These are phyloP conservation scores for Lumnitzera racemosa DNA, from an alignment of 345 rosid genomes.

Conservation along the genomic window DNA sequence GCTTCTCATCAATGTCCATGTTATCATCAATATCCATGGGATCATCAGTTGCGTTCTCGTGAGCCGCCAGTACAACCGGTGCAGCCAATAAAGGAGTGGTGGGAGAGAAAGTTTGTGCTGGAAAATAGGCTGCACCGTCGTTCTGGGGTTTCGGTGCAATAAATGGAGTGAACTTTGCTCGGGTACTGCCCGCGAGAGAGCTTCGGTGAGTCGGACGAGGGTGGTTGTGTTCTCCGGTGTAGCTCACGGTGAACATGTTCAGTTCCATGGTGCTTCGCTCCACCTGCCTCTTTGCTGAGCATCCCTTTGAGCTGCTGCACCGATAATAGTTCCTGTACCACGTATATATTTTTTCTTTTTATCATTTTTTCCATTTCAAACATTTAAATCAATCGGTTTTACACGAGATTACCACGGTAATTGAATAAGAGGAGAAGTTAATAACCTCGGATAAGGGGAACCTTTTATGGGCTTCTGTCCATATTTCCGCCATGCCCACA, in stretches of 20 bases:
- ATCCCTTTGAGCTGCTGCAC: conserved; percentile 87
- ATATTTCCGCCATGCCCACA: conserved; percentile 97
- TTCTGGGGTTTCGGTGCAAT: conserved; percentile 15
- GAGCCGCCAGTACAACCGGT: background rate
- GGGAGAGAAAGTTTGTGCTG: background rate
- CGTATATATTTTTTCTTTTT: no score
- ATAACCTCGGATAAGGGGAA: conserved; percentile 79
- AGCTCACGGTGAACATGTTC: conserved; percentile 52
- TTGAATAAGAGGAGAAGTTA: background rate
- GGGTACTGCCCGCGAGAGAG: conserved; percentile 85
- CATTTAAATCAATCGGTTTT: no score
- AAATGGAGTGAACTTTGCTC: conserved; percentile 38
- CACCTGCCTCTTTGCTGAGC: conserved; percentile 85
- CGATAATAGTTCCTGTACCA: conserved; percentile 68
- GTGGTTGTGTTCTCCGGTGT: conserved; percentile 85
- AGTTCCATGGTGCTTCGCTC: conserved; percentile 67
- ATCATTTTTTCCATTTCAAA: no score
- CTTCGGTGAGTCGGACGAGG: conserved; percentile 86
- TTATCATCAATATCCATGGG: no score
- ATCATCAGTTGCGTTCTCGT: no score
- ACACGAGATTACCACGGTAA: no score
- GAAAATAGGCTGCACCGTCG: background rate
- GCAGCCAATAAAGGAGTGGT: background rate
- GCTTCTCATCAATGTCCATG: no score
- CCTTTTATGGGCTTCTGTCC: conserved; percentile 98